These are phyloP conservation scores for Trifolium fragiferum DNA, from an alignment of 306 rosid species.

Conservation along the genomic window DNA sequence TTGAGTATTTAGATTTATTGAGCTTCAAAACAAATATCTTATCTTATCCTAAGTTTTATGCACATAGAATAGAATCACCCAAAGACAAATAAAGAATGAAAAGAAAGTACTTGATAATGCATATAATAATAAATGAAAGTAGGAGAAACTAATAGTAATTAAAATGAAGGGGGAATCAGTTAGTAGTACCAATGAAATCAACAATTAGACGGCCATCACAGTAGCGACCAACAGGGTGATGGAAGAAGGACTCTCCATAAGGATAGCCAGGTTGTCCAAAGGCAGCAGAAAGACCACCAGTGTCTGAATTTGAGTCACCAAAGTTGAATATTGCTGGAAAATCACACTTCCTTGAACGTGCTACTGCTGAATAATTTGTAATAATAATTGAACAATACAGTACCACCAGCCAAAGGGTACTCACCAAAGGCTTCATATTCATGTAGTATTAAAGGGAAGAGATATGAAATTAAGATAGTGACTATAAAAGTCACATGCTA, in stretches of 20 bases:
- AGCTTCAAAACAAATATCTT: background rate
- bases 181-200: slow-evolving; percentile 67
- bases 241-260: slow-evolving; percentile 61
- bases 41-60: background rate
- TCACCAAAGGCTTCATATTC: slow-evolving; percentile 17
- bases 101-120: background rate
- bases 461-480: background rate
- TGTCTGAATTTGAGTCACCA: slow-evolving; percentile 93
- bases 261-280: slow-evolving; percentile 81
- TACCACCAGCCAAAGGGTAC: slow-evolving; percentile 31
- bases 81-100: background rate
- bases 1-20: too few species aligned
- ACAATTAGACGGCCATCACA: slow-evolving; percentile 74
- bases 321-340: slow-evolving; percentile 89
- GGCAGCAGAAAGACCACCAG: slow-evolving; percentile 90
- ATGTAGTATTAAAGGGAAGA: background rate
- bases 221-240: slow-evolving; percentile 68
- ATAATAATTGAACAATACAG: slow-evolving; percentile 38
- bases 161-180: background rate
- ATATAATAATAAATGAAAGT: background rate
- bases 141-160: background rate
- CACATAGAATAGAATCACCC: background rate
- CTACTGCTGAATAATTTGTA: slow-evolving; percentile 25
- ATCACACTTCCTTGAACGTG: slow-evolving; percentile 45
- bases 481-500: background rate